Base-by-base conservation (phyloP, 2,329 filamentous ascomycete species). In the Emergomyces pasteurianus region DNA sequence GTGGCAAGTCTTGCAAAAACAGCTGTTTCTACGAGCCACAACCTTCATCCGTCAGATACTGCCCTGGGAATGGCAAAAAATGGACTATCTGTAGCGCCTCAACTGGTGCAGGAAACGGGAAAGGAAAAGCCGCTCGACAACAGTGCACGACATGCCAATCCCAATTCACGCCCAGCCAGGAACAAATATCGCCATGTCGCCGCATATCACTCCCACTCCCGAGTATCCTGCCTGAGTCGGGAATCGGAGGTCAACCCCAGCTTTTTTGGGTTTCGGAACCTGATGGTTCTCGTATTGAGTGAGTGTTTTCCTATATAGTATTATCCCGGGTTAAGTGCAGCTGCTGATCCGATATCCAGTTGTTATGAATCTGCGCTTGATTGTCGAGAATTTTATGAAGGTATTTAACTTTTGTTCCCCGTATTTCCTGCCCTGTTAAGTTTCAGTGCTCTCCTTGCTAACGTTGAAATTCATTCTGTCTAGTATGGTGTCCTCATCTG, bases 301-400 rank as follows among this genome's bases (percentile, higher is more conserved):
- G 81, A 64, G 81, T 67, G 49, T 28, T 42, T n/a, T 38, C 26
- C 23, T 28, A 26, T 43, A 42, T 38, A 18, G 5, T 55, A 16
- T 23, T 26, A 3, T 14, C 23, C 46, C 23, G 46, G 46, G 23
- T 16, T 9, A 8, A 46, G n/a, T 42, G n/a, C 43, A n/a, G n/a
- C n/a, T 16, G 26, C 26, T 43, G 26, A 50, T 34, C 52, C 52
- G 40, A 26, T 28, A 9, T 63, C 36, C 67, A 91, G 90, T 97
- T 69, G 90, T 92, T 57, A 94, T 92, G 69, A 99, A 99, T 72
- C 76, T 99, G 58, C 86, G 94, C 65, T 81, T 99, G 69, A 90
- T 97, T 78, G 91, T 99, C 70, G 94, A 97, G 75, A 99, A 99
- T 72, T 90, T 92, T 67, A 89, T 92, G 79, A 96, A 96, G 82